A percentile compares a stretch with the other conserved stretches of the same genome.
Conservation (phyloP, 805 yeast genomes). For the Kodamaea restingae region DNA sequence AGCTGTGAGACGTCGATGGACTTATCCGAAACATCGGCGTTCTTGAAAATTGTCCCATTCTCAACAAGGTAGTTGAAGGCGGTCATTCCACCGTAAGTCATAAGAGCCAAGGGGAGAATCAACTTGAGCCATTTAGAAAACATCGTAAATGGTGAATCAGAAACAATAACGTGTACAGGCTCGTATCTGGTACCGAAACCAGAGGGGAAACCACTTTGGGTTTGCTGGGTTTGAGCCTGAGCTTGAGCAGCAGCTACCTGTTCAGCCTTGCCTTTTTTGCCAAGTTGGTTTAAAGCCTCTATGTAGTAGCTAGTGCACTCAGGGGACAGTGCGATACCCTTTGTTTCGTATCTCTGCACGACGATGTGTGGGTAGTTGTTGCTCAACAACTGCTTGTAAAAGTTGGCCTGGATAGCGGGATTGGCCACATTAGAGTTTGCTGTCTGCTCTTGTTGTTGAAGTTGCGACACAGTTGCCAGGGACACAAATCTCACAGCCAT, state of each 20-base stretch:
- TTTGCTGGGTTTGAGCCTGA: neutral
- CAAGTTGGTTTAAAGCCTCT: slow-evolving; percentile 75
- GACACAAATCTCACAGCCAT: slow-evolving; percentile 15
- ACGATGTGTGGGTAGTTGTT: slow-evolving; percentile 94
- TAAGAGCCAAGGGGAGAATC: slow-evolving; percentile 74
- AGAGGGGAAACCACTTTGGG: slow-evolving; percentile 17
- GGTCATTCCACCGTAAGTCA: slow-evolving; percentile 77
- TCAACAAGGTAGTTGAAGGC: slow-evolving; percentile 79
- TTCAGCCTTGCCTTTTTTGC: slow-evolving; percentile 75
- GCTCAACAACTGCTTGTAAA: slow-evolving; percentile 68
- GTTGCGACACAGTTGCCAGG: slow-evolving; percentile 24
- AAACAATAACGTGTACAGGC: slow-evolving; percentile 90
- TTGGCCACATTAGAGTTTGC: slow-evolving; percentile 76
- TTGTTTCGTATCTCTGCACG: slow-evolving; percentile 88
- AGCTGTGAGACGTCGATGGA: slow-evolving; percentile 80
- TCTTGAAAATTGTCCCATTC: slow-evolving; percentile 74
- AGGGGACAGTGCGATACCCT: slow-evolving; percentile 80
- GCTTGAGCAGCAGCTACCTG: slow-evolving; percentile 41
- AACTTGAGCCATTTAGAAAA: slow-evolving; percentile 86
- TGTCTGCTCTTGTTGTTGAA: slow-evolving; percentile 61
- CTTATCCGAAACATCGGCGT: slow-evolving; percentile 68
- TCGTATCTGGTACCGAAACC: slow-evolving; percentile 64
- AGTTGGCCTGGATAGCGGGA: slow-evolving; percentile 74
- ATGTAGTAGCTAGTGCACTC: slow-evolving; percentile 77
- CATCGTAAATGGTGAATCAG: slow-evolving; percentile 77